Evolutionary conservation across 208 protist species (phyloP).

Genomic region (Leptomonas pyrrhocoris): DNA sequence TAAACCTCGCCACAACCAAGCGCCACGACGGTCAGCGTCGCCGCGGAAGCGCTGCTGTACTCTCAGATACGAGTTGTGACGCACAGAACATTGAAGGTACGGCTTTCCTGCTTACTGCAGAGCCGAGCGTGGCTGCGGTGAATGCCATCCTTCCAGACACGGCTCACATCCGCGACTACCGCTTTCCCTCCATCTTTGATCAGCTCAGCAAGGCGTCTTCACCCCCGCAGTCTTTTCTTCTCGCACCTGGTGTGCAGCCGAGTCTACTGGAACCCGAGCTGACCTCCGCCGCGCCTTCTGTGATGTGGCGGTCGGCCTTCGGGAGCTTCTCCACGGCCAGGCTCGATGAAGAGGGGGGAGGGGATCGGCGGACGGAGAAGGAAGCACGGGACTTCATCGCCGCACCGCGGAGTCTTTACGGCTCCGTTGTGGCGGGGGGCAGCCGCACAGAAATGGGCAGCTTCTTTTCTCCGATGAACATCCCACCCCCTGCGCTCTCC

Average conservation of each 20-base stretch:
- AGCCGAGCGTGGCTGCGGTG: not conserved
- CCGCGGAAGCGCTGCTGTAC: no score
- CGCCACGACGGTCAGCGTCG: no score
- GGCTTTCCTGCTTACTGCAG: no score
- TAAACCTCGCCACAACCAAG: not conserved
- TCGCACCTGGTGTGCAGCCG: not conserved
- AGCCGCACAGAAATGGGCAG: not conserved
- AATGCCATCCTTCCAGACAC: not conserved
- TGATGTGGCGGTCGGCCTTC: constrained; percentile 5
- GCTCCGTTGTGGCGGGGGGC: not conserved
- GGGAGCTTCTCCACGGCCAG: not conserved
- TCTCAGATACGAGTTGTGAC: no score
- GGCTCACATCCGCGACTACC: not conserved
- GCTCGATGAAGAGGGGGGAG: not conserved
- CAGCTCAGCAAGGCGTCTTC: not conserved
- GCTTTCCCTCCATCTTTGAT: constrained; percentile 7
- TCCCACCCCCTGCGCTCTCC: not conserved
- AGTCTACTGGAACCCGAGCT: not conserved
- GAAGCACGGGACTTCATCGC: not conserved
- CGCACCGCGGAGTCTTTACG: not conserved
- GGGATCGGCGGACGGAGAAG: no score
- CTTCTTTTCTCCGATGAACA: not conserved
- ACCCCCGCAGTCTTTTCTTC: not conserved
- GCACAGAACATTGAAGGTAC: not conserved
- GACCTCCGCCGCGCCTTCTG: not conserved